phyloP scores from a whole-genome alignment of 768 basidiomycete species.

The Hericium erinaceus region DNA sequence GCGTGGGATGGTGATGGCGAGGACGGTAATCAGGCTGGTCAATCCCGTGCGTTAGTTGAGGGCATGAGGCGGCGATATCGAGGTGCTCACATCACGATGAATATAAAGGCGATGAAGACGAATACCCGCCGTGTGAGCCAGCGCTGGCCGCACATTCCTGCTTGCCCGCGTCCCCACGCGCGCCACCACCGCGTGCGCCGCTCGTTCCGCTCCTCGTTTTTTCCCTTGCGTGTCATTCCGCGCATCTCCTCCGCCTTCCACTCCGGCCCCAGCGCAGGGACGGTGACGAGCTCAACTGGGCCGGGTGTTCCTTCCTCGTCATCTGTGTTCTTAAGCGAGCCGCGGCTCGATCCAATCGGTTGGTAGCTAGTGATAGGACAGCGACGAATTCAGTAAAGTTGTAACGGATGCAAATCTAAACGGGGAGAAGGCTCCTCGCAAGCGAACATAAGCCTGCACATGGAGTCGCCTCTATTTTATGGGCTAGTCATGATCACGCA shows the following conservation, averaged over 20 bases:
- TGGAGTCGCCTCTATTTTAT: background rate
- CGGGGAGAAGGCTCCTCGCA: background rate
- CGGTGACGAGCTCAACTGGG: conserved; percentile 83
- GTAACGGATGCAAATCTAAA: background rate
- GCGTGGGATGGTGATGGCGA: conserved; percentile 78
- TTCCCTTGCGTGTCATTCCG: conserved; percentile 65
- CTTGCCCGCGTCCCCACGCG: conserved; percentile 69
- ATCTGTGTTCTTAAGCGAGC: conserved; percentile 23
- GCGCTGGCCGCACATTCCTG: conserved; percentile 73
- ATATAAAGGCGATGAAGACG: conserved; percentile 57
- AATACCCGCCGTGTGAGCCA: conserved; percentile 58
- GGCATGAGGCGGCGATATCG: background rate
- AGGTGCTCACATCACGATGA: conserved; percentile 43
- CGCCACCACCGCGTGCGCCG: conserved; percentile 52
- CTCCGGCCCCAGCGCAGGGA: conserved; percentile 85
- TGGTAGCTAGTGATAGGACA: conserved; percentile 11
- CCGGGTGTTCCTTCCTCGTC: conserved; percentile 28
- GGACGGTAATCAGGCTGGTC: conserved; percentile 50
- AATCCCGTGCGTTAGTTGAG: background rate
- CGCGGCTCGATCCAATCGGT: conserved; percentile 5
- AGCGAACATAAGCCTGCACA: background rate
- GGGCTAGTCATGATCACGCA: conserved; percentile 22
- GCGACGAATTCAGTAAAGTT: background rate
- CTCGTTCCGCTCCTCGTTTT: conserved; percentile 51
- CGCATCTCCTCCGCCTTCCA: conserved; percentile 77